A percentile compares a stretch with the other conserved stretches of the same genome.
These are phyloP conservation scores for Bacterosira constricta DNA, from an alignment of 108 stramenopile species.

Conservation along the genomic window DNA sequence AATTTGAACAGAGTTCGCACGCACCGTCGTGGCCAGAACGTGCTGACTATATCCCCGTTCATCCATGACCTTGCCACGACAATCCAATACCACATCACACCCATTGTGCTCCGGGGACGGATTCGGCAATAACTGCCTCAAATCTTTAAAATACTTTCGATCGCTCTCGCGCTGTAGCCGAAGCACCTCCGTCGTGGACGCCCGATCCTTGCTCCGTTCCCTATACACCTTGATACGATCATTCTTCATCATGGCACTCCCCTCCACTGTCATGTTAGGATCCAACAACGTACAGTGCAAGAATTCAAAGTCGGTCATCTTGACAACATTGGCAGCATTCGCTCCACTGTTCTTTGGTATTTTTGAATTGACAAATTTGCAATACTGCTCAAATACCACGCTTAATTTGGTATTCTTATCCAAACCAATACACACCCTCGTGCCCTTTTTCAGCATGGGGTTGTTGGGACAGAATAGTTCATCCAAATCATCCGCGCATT, in stretches of 20 bases:
- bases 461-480: slow-evolving; percentile 49
- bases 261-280: slow-evolving; percentile 67
- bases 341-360: slow-evolving; percentile 1
- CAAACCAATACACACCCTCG: slow-evolving; percentile 71
- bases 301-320: slow-evolving; percentile 71
- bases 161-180: slow-evolving; percentile 72
- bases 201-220: slow-evolving; percentile 44
- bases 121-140: slow-evolving; percentile 60
- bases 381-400: slow-evolving; percentile 69
- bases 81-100: slow-evolving; percentile 75
- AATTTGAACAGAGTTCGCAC: slow-evolving; percentile 65
- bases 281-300: slow-evolving; percentile 61
- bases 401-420: slow-evolving; percentile 71
- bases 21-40: slow-evolving; percentile 57
- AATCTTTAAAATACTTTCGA: slow-evolving; percentile 62
- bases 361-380: slow-evolving; percentile 63
- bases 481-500: not conserved
- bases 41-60: slow-evolving; percentile 73
- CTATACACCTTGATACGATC: slow-evolving; percentile 72
- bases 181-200: slow-evolving; percentile 37
- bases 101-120: slow-evolving; percentile 18
- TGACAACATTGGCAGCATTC: slow-evolving; percentile 15
- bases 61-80: slow-evolving; percentile 67
- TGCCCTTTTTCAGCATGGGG: slow-evolving; percentile 62
- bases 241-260: slow-evolving; percentile 83